Evolutionary conservation across 2,329 filamentous ascomycete genomes (phyloP).

Genomic region (Chrysoporthe austroafricana): DNA sequence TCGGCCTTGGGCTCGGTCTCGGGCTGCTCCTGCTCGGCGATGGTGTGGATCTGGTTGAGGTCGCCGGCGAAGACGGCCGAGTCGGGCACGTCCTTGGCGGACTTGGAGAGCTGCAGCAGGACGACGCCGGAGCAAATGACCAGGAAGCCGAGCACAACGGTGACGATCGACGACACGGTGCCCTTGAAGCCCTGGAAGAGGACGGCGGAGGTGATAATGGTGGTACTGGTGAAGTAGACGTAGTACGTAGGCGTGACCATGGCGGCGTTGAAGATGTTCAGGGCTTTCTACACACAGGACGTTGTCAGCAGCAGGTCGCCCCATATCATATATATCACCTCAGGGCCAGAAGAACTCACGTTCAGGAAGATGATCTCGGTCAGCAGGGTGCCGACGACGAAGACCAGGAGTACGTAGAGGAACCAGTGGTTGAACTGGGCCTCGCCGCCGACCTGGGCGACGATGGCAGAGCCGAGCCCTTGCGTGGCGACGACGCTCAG

Average conservation of each 20-base stretch:
- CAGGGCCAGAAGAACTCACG: conserved; percentile 58
- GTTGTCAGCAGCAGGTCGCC: conserved; percentile 13
- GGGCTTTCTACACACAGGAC: conserved; percentile 74
- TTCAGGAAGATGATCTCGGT: conserved; percentile 97
- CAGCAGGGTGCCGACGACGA: conserved; percentile 84
- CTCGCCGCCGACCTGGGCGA: conserved; percentile 80
- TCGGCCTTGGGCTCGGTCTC: conserved; percentile 96
- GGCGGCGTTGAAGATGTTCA: conserved; percentile 95
- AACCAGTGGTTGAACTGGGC: conserved; percentile 98
- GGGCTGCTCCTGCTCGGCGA: conserved; percentile 93
- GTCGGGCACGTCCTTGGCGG: conserved; percentile 95
- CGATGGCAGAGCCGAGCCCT: conserved; percentile 86
- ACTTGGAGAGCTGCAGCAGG: conserved; percentile 93
- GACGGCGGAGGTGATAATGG: conserved; percentile 90
- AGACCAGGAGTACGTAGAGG: conserved; percentile 86
- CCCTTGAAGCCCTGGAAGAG: conserved; percentile 95
- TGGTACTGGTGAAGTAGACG: conserved; percentile 95
- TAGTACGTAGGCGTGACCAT: conserved; percentile 98
- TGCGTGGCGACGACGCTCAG: conserved; percentile 95
- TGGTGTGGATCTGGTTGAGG: conserved; percentile 91
- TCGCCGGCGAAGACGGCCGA: conserved; percentile 90
- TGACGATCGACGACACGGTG: conserved; percentile 76
- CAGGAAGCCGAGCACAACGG: conserved; percentile 90
- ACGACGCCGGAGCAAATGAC: conserved; percentile 93
- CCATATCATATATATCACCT: no score